Evolutionary conservation across 2,329 filamentous ascomycete species (phyloP).

Genomic region (Tolypocladium guangdongense): DNA sequence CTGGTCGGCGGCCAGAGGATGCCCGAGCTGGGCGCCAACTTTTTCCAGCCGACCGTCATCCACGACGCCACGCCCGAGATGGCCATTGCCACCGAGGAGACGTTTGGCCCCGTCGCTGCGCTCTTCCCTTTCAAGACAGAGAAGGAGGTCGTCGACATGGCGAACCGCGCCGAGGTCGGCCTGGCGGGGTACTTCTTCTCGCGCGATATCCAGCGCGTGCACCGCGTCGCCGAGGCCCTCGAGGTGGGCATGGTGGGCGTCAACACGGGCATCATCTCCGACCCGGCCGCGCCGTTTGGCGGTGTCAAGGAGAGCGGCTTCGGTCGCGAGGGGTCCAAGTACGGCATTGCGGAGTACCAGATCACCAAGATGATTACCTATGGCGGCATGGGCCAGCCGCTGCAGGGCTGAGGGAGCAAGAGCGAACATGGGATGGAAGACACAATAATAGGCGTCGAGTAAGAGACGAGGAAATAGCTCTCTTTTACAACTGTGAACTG

Average conservation of each 20-base stretch:
- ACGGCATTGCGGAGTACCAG: constrained; percentile 68
- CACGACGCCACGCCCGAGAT: constrained; percentile 79
- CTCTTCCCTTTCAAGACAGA: constrained; percentile 84
- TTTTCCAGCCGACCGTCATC: constrained; percentile 83
- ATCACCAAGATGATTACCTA: constrained; percentile 54
- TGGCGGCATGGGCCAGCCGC: constrained; percentile 43
- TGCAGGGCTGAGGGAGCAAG: constrained; percentile 27
- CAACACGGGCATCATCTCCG: constrained; percentile 60
- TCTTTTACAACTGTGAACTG: background rate
- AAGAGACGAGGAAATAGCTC: background rate
- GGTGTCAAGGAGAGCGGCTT: constrained; percentile 78
- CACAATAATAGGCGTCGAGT: background rate
- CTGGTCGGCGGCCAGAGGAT: constrained; percentile 65
- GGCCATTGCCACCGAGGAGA: constrained; percentile 79
- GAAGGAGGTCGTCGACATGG: constrained; percentile 73
- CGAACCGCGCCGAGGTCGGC: constrained; percentile 76
- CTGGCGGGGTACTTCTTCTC: constrained; percentile 93
- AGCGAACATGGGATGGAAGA: background rate
- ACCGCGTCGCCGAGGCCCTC: constrained; percentile 55
- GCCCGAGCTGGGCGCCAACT: constrained; percentile 68
- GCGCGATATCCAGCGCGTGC: constrained; percentile 45
- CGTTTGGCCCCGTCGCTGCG: constrained; percentile 87
- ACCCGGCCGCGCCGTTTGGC: constrained; percentile 54
- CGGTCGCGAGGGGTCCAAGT: constrained; percentile 66
- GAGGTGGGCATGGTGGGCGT: constrained; percentile 84